phyloP scores from a whole-genome alignment of 768 basidiomycete genomes.

The Psilocybe subaeruginosa region DNA sequence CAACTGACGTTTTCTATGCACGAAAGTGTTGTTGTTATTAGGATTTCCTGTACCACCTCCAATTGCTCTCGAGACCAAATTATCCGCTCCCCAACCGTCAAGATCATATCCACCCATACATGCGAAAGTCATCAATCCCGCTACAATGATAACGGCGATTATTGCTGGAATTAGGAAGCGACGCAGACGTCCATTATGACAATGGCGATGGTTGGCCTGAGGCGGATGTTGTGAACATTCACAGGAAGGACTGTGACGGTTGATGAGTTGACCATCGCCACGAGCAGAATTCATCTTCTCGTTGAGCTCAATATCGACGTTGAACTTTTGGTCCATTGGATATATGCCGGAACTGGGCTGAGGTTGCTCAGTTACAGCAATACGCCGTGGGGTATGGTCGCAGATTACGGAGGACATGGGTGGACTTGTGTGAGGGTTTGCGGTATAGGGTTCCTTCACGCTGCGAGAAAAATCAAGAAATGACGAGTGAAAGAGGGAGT shows the following conservation, averaged over 20 bases:
- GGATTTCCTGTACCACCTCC: slow-evolving; percentile 10
- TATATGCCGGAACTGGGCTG: slow-evolving; percentile 4
- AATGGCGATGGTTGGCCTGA: slow-evolving; percentile 15
- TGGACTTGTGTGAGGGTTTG: not conserved
- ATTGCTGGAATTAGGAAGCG: slow-evolving; percentile 38
- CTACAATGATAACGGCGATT: slow-evolving; percentile 32
- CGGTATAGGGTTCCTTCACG: not conserved
- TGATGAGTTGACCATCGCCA: not conserved
- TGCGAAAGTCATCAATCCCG: slow-evolving; percentile 31
- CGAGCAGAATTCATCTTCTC: not conserved
- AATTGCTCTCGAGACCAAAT: slow-evolving; percentile 35
- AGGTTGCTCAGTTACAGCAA: slow-evolving; percentile 19
- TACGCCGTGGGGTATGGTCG: not conserved
- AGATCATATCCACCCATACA: slow-evolving; percentile 31
- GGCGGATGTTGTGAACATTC: slow-evolving; percentile 1
- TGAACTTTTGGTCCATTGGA: not conserved
- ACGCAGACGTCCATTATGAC: slow-evolving; percentile 25
- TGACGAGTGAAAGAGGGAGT: not conserved
- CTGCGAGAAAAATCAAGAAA: not conserved
- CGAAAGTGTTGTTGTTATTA: slow-evolving; percentile 32
- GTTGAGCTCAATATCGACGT: not conserved
- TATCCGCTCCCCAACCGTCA: slow-evolving; percentile 23
- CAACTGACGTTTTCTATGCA: slow-evolving; percentile 43
- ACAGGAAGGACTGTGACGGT: not conserved
- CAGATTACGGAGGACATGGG: slow-evolving; percentile 15